phyloP scores from a whole-genome alignment of 768 basidiomycete species.

The Candolleomyces eurysporus region DNA sequence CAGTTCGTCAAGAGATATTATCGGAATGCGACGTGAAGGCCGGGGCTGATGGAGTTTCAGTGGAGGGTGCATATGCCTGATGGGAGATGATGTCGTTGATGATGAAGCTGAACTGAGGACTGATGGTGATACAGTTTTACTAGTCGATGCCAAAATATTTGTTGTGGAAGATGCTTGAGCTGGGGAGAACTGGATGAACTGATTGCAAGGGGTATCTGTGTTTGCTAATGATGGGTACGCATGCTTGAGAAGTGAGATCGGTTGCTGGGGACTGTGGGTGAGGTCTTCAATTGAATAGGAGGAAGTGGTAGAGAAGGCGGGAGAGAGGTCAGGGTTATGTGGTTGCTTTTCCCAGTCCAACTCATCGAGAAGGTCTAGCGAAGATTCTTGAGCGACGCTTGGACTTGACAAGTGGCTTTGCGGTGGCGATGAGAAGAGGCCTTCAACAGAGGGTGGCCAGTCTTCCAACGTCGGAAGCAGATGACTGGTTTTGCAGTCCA shows the following conservation, averaged over 20 bases:
- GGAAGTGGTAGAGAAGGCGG: background rate
- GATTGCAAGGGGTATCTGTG: constrained; percentile 9
- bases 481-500: background rate
- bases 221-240: constrained; percentile 1
- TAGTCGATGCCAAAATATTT: background rate
- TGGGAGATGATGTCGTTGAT: constrained; percentile 16
- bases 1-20: constrained; percentile 40
- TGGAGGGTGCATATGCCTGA: constrained; percentile 18
- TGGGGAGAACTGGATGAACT: background rate
- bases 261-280: background rate
- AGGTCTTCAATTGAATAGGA: background rate
- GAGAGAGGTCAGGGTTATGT: background rate
- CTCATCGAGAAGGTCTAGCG: constrained; percentile 1
- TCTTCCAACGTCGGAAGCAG: background rate
- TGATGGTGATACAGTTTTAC: constrained; percentile 14
- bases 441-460: background rate
- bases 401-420: background rate
- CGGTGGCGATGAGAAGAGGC: background rate
- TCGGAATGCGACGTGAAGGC: constrained; percentile 43
- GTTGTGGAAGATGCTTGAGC: background rate
- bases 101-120: constrained; percentile 14
- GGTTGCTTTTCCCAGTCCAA: constrained; percentile 11
- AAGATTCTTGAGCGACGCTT: background rate
- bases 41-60: constrained; percentile 45
- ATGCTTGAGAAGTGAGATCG: background rate